Evolutionary conservation across 192 early-diverging fungal species (phyloP), one percentile per base, ranked within the genome.

Genomic region (Glomus cerebriforme): DNA sequence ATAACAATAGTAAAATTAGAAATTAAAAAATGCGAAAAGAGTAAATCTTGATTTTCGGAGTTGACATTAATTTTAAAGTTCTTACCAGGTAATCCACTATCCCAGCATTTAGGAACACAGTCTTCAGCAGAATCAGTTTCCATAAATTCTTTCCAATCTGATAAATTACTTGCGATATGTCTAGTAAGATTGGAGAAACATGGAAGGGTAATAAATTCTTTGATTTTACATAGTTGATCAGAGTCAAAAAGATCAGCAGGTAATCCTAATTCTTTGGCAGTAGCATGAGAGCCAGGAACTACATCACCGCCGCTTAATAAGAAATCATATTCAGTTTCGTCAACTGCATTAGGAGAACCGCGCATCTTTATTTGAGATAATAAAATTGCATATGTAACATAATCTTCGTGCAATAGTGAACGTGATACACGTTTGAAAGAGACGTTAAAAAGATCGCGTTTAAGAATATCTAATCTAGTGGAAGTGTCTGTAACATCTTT

Each of bases 331-430:
- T 93, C 93, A 5, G 80, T 75, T 22, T 93, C 90, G 60, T 93
- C 89, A 10, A 89, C 74, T 49, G 82, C 83, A n/a, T 91, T 85
- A 8, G 81, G 65, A n/a, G 85, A 68, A 32, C 85, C 87, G 22
- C 92, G 88, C 59, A 94, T 81, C 80, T 95, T 96, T 78, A 99
- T 94, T 79, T 94, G 95, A 17, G 93, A 90, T 74, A 99, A 80
- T 65, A 96, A 85, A 79, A 98, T 82, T 31, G 97, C 92, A 85
- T 97, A 93, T 24, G 92, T 91, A n/a, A 96, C 87, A 77, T 95
- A 93, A 81, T 97, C 95, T 64, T 95, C 96, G 80, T 99, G 96
- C 78, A 94, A 82, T 67, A 99, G 81, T n/a, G 96, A 89, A 39
- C 90, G 87, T 2, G 96, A 90, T 1, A 94, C 94, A 47, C 96